Evolutionary conservation across 116 monocot genomes (phyloP), one percentile per base, ranked within the genome.

Genomic region (Trichopus zeylanicus): DNA sequence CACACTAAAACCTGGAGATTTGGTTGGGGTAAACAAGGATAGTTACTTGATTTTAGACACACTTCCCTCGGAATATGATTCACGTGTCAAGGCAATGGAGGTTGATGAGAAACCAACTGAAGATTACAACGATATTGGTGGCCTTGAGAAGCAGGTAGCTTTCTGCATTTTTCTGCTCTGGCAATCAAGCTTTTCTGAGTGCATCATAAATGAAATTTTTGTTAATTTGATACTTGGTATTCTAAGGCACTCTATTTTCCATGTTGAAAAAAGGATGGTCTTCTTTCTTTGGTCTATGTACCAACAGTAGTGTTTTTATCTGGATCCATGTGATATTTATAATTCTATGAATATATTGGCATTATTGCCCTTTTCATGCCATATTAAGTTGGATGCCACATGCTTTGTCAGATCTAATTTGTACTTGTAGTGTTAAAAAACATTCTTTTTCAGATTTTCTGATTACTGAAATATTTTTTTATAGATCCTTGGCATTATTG

Each of bases 41-140:
- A 91, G 91, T 65, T 97, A 91, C 60, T 64, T 90, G 23, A 97
- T 97, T 59, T 66, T 97, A 30, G 90, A 97, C 64, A 97, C 90
- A 31, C 90, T 97, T 61, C 95, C 95, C 18, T 87, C 95, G 4
- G 90, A 97, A 57, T 97, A 97, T 70, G 91, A 97, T 68, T 97
- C 95, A 31, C 74, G 27, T 13, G 89, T 95, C 5, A 89, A 95
- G 63, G 86, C 84, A 65, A 95, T 95, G 94, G 90, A 95, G 55
- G 90, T 95, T 63, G 90, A 89, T 72, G 90, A 95, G 62, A 95
- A 95, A 37, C 94, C 86, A 29, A 95, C 84, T 5, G 94, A 95
- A 76, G 86, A 95, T 67, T 95, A 95, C 55, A 95, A 86, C 67
- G 94, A 95, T 47, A 89, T 95, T 65, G 94, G 94, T 66, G 94